phyloP scores from a whole-genome alignment of 1,139 yeast genomes.

The Pichia sp. region DNA sequence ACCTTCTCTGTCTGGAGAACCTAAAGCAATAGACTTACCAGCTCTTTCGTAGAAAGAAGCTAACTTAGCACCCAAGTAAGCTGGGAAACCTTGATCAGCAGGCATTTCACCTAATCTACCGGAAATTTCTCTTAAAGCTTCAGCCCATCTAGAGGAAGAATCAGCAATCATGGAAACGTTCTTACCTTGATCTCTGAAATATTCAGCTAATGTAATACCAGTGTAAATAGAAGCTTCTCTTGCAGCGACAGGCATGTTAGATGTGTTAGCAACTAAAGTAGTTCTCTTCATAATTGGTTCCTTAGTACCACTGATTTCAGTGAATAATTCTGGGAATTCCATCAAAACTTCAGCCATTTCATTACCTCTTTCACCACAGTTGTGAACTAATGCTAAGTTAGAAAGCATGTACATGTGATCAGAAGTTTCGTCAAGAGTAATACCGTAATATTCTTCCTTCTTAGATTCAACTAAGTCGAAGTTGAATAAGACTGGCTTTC shows the following conservation, averaged over 20 bases:
- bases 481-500: constrained; percentile 31
- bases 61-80: constrained; percentile 96
- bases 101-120: constrained; percentile 99
- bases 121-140: constrained; percentile 98
- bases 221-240: constrained; percentile 99
- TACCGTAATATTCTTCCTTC: constrained; percentile 39
- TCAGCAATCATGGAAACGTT: constrained; percentile 99
- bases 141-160: constrained; percentile 99
- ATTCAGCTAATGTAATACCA: constrained; percentile 97
- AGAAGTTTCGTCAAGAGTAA: constrained; percentile 38
- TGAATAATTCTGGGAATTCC: constrained; percentile 98
- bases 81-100: constrained; percentile 99
- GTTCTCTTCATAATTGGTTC: constrained; percentile 99
- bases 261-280: constrained; percentile 95
- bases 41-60: constrained; percentile 99
- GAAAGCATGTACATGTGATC: constrained; percentile 42
- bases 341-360: constrained; percentile 99
- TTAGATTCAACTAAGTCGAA: constrained; percentile 32
- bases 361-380: constrained; percentile 85
- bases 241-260: constrained; percentile 99
- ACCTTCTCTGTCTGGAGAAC: constrained; percentile 95
- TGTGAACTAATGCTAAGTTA: constrained; percentile 28
- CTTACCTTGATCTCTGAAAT: constrained; percentile 99
- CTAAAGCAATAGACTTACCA: constrained; percentile 93
- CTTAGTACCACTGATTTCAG: constrained; percentile 88